A percentile compares a stretch with the other conserved stretches of the same genome.
Evolutionary conservation across 768 basidiomycete genomes (phyloP).

Genomic region (Pisolithus orientalis): DNA sequence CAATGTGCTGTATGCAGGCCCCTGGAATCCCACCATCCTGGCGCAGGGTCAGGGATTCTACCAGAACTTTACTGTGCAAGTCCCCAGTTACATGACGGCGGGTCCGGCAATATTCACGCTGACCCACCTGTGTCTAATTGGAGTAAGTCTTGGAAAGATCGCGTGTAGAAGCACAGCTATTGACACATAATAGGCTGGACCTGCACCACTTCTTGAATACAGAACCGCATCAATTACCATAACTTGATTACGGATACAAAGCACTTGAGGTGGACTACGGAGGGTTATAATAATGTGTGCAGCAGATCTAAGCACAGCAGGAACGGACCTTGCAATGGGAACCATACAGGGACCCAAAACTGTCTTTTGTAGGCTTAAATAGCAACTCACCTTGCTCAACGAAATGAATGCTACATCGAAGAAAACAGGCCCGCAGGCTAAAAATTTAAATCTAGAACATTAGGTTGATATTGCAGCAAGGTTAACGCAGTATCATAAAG

Average conservation of each 20-base stretch:
- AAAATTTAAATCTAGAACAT: too few species aligned
- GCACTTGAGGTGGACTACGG: too few species aligned
- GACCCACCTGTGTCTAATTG: not conserved
- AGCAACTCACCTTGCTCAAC: too few species aligned
- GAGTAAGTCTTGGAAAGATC: not conserved
- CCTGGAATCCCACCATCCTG: slow-evolving; percentile 1
- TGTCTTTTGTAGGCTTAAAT: too few species aligned
- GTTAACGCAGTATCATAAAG: too few species aligned
- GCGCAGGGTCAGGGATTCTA: slow-evolving; percentile 1
- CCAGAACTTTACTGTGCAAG: slow-evolving; percentile 6
- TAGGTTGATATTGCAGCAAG: too few species aligned
- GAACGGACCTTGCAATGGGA: too few species aligned
- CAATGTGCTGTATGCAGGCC: slow-evolving; percentile 3
- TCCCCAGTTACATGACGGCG: not conserved
- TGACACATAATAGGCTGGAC: not conserved
- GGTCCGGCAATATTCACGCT: slow-evolving; percentile 5
- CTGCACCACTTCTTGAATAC: slow-evolving; percentile 4
- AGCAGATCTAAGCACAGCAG: too few species aligned
- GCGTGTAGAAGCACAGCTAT: not conserved
- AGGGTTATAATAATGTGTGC: too few species aligned
- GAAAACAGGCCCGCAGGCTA: too few species aligned
- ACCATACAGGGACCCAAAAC: too few species aligned
- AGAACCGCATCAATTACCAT: slow-evolving; percentile 6
- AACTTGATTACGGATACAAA: not conserved
- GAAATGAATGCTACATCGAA: too few species aligned